Evolutionary conservation across 345 rosid genomes (phyloP).

Genomic region (Salix udensis): DNA sequence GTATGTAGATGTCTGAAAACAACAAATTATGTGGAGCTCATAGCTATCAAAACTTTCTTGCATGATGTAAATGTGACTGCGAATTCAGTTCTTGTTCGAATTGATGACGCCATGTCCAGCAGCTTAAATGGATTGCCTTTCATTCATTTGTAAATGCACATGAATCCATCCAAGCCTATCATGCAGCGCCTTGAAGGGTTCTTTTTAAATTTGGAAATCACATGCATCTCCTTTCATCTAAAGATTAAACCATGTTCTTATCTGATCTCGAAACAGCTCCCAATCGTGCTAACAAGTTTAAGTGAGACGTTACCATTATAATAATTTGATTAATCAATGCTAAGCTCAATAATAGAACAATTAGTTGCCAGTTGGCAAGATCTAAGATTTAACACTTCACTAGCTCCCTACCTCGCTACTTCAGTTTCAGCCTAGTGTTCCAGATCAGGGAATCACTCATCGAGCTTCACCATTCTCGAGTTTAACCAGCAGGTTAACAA

Average conservation of each 20-base stretch:
- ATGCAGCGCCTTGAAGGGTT: background rate
- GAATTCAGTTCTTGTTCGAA: background rate
- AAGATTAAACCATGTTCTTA: background rate
- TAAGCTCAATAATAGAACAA: background rate
- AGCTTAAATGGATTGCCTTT: background rate
- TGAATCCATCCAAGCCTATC: background rate
- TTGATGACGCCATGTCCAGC: background rate
- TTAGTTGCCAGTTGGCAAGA: background rate
- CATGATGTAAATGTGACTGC: background rate
- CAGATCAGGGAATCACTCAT: background rate
- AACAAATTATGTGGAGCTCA: background rate
- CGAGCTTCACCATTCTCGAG: background rate
- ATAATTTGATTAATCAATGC: background rate
- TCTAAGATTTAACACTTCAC: background rate
- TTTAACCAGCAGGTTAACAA: background rate
- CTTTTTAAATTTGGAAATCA: background rate
- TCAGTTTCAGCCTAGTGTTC: background rate
- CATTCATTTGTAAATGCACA: background rate
- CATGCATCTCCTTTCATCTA: background rate
- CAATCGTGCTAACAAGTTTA: background rate
- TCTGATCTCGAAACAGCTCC: background rate
- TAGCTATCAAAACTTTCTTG: background rate
- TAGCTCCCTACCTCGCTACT: background rate
- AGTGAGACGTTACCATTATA: background rate
- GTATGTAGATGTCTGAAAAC: conserved; percentile 38